Evolutionary conservation across 2,329 filamentous ascomycete genomes (phyloP).

Genomic region (Epichloe typhina): DNA sequence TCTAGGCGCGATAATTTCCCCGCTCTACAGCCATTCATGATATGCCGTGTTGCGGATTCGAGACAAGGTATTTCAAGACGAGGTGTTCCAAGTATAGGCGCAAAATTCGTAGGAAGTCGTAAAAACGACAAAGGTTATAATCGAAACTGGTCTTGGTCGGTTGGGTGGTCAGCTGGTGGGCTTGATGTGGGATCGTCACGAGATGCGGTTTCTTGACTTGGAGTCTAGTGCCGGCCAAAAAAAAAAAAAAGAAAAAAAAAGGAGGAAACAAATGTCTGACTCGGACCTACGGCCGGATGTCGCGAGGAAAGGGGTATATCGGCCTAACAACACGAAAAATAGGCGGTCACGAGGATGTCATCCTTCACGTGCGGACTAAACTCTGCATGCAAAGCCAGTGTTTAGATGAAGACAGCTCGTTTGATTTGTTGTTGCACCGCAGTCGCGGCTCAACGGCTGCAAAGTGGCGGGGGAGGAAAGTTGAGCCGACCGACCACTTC

Average conservation of each 20-base stretch:
- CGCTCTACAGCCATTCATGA: conserved; percentile 5
- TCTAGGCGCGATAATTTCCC: neutral
- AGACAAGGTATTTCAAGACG: neutral
- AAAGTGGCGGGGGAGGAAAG: too few relatives aligned
- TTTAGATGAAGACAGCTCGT: neutral
- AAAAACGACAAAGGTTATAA: too few relatives aligned
- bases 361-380: too few relatives aligned
- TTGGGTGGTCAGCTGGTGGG: neutral
- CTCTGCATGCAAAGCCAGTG: neutral
- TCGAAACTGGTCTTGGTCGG: too few relatives aligned
- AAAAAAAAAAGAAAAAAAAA: neutral
- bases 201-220: neutral
- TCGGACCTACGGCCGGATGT: neutral
- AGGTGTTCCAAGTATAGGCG: too few relatives aligned
- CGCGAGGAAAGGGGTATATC: neutral
- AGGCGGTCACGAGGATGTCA: neutral
- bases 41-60: neutral
- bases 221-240: neutral
- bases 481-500: too few relatives aligned
- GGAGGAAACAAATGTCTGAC: neutral
- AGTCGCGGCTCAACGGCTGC: neutral
- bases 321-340: neutral
- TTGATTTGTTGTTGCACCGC: neutral
- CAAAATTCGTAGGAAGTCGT: too few relatives aligned
- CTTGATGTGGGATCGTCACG: conserved; percentile 4